Evolutionary conservation across 1,284 basidiomycete species (phyloP), one percentile per base, ranked within the genome.

Genomic region (Cutaneotrichosporon arboriforme): DNA sequence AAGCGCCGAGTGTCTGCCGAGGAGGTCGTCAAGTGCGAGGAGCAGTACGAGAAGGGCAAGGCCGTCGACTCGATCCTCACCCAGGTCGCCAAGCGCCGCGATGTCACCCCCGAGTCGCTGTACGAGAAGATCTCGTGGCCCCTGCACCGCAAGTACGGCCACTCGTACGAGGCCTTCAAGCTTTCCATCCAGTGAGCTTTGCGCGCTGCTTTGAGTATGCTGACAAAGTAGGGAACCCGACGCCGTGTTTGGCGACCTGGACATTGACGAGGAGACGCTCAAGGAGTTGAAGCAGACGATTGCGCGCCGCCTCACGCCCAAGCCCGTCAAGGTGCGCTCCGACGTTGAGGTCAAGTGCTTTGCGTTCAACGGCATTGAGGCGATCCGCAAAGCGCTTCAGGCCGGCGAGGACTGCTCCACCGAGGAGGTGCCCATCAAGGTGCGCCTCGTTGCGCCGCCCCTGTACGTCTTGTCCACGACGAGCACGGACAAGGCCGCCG

Each of bases 1-100:
- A 99, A 99, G 81, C 87, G 96, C 65, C 87, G 96, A 68, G 94
- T 99, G n/a, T 97, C 93, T 10, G 88, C 94, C 10, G 96, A 99
- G 75, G 94, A 98, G 74, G 94, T 98, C 66, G 84, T 87, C 46
- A 97, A 97, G 79, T 98, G 96, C 77, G 96, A 98, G 76, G 94
- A 97, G 70, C 86, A 90, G 49, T 98, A 90, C 77, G 93, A 93
- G 82, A 98, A 98, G 78, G 92, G 90, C 40, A 96, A 96, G 78
- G 86, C 89, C 4, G 90, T 94, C 40, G 86, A 90, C 50, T 92
- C 89, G 14, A 96, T 97, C 74, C 84, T 96, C 75, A 84, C 89
- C 22, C 90, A 97, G 72, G 93, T 97, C 52, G 89, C 90, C 1
- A 91, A 90, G 46, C 91, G 91, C 76, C 76, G 88, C 31, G 84